Percentiles rank a stretch among this genome's conserved stretches.
Evolutionary conservation across 2,329 filamentous ascomycete genomes (phyloP).

Genomic region (Beauveria scarabaeidicola): DNA sequence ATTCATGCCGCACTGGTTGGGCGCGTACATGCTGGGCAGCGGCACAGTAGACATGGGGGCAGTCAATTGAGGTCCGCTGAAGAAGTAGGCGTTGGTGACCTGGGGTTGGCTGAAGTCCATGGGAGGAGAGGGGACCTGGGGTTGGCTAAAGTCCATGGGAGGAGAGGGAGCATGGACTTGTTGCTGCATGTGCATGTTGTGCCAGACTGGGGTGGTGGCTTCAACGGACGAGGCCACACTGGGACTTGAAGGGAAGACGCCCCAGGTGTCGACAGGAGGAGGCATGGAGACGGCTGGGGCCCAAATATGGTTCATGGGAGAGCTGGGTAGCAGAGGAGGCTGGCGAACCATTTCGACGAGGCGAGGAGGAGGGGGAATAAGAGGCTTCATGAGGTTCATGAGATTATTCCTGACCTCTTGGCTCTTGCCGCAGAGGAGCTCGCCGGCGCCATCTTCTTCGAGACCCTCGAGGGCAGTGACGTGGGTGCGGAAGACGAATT

Average conservation of each 20-base stretch:
- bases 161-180: conserved; percentile 64
- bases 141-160: conserved; percentile 61
- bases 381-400: conserved; percentile 74
- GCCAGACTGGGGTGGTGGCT: conserved; percentile 66
- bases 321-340: conserved; percentile 77
- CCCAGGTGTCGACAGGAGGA: conserved; percentile 77
- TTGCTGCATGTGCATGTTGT: conserved; percentile 66
- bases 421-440: conserved; percentile 82
- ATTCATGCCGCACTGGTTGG: conserved; percentile 69
- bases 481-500: conserved; percentile 87
- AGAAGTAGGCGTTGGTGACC: conserved; percentile 66
- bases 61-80: conserved; percentile 67
- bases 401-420: conserved; percentile 89
- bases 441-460: conserved; percentile 92
- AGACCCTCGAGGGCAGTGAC: conserved; percentile 86
- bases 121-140: conserved; percentile 59
- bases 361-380: conserved; percentile 78
- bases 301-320: conserved; percentile 73
- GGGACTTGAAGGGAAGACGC: conserved; percentile 80
- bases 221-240: conserved; percentile 69
- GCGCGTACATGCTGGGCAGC: conserved; percentile 77
- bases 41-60: conserved; percentile 69
- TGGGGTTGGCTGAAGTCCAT: conserved; percentile 68
- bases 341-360: conserved; percentile 85
- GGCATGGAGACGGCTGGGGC: conserved; percentile 55